Evolutionary conservation across 441 rosid species (phyloP).

Genomic region (Eruca vesicaria): DNA sequence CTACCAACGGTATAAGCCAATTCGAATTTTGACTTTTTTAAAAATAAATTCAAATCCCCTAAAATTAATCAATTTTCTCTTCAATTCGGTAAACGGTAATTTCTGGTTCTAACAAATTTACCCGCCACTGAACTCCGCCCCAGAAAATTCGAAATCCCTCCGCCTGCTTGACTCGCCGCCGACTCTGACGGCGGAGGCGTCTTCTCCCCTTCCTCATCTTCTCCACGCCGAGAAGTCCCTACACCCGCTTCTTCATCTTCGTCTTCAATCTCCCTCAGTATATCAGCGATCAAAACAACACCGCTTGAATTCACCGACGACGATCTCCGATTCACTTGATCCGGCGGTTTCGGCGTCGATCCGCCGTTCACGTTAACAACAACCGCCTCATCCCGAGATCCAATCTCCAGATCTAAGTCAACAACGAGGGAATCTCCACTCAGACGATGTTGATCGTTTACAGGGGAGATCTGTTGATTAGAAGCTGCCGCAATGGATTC

Average conservation of each 20-base stretch:
- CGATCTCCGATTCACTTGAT: conserved; percentile 33
- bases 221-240: conserved; percentile 25
- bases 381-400: conserved; percentile 26
- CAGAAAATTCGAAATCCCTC: conserved; percentile 33
- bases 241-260: conserved; percentile 9
- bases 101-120: conserved; percentile 42
- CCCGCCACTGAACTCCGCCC: conserved; percentile 46
- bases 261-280: conserved; percentile 35
- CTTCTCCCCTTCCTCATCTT: conserved; percentile 28
- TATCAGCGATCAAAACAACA: conserved; percentile 43
- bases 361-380: neutral
- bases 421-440: conserved; percentile 33
- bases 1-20: conserved; percentile 3
- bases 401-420: conserved; percentile 36
- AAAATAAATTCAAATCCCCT: neutral
- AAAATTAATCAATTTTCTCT: neutral
- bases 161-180: conserved; percentile 22
- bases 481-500: neutral
- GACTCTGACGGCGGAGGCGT: neutral
- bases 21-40: conserved; percentile 3
- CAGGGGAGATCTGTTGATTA: neutral
- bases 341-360: conserved; percentile 32
- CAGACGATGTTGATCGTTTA: neutral
- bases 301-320: conserved; percentile 16
- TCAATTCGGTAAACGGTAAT: conserved; percentile 34